Percentiles rank a stretch among this genome's conserved stretches.
phyloP scores from a whole-genome alignment of 257 asterid genomes.

The Parsonsia alboflavescens region DNA sequence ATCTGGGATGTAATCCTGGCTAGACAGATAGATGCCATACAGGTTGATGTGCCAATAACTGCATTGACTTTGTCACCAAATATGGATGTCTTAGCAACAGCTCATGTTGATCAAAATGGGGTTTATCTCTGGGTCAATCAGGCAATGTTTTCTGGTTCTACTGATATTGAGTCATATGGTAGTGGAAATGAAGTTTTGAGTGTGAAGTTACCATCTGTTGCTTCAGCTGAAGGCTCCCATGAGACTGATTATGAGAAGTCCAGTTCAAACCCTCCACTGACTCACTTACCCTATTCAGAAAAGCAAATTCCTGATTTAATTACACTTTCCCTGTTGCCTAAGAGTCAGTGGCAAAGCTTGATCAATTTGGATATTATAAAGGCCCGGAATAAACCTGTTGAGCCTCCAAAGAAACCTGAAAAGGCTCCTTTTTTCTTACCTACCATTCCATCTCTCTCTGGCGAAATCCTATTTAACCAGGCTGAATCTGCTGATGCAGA shows the following conservation, averaged over 20 bases:
- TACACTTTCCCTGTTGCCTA: slow-evolving; percentile 80
- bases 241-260: slow-evolving; percentile 30
- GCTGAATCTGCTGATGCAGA: slow-evolving; percentile 41
- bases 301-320: slow-evolving; percentile 75
- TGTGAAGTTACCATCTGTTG: slow-evolving; percentile 57
- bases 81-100: slow-evolving; percentile 82
- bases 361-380: slow-evolving; percentile 81
- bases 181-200: slow-evolving; percentile 62
- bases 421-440: slow-evolving; percentile 91
- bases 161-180: slow-evolving; percentile 44
- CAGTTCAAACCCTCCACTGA: slow-evolving; percentile 23
- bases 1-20: slow-evolving; percentile 89
- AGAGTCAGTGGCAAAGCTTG: slow-evolving; percentile 96
- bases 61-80: slow-evolving; percentile 82
- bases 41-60: slow-evolving; percentile 68
- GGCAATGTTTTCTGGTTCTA: slow-evolving; percentile 75
- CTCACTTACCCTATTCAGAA: slow-evolving; percentile 24
- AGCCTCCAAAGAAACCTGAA: slow-evolving; percentile 93
- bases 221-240: slow-evolving; percentile 40
- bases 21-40: slow-evolving; percentile 76
- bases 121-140: slow-evolving; percentile 88
- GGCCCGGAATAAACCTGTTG: slow-evolving; percentile 88
- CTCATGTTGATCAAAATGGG: slow-evolving; percentile 88
- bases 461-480: slow-evolving; percentile 65
- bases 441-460: slow-evolving; percentile 72